Evolutionary conservation across 192 early-diverging fungal species (phyloP).

Genomic region (Diversispora epigaea): DNA sequence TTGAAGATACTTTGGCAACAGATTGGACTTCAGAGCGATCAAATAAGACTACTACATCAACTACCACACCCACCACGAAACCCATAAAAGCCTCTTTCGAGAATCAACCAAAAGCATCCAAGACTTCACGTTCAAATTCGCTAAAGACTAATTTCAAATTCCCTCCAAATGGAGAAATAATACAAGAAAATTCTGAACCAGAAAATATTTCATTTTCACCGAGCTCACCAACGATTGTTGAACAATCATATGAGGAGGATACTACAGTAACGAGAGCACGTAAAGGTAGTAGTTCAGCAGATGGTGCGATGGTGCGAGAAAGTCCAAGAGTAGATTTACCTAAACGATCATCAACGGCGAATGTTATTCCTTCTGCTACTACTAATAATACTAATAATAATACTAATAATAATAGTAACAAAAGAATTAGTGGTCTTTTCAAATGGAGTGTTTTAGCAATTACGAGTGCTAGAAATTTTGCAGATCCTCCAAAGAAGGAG

Average conservation of each 20-base stretch:
- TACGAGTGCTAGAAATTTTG: background rate
- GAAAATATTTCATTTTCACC: too few relatives aligned
- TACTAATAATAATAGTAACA: background rate
- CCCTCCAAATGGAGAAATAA: too few relatives aligned
- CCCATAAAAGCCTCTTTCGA: background rate
- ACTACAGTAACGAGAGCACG: too few relatives aligned
- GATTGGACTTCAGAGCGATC: background rate
- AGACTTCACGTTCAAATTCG: too few relatives aligned
- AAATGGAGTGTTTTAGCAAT: background rate
- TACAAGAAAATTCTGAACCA: too few relatives aligned
- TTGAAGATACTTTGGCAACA: background rate
- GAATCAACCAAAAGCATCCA: background rate
- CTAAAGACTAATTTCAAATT: too few relatives aligned
- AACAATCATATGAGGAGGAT: too few relatives aligned
- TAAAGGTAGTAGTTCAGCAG: too few relatives aligned
- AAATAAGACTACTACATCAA: background rate
- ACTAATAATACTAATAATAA: background rate
- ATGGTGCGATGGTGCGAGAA: too few relatives aligned
- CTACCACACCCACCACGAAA: background rate
- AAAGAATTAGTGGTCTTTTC: background rate
- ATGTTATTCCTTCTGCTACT: background rate
- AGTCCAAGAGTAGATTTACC: too few relatives aligned
- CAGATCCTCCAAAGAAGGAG: background rate
- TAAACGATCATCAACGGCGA: too few relatives aligned
- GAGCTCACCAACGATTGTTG: too few relatives aligned